Conservation (phyloP, 371 early-diverging fungal species). For the Fennellomyces sp. region DNA sequence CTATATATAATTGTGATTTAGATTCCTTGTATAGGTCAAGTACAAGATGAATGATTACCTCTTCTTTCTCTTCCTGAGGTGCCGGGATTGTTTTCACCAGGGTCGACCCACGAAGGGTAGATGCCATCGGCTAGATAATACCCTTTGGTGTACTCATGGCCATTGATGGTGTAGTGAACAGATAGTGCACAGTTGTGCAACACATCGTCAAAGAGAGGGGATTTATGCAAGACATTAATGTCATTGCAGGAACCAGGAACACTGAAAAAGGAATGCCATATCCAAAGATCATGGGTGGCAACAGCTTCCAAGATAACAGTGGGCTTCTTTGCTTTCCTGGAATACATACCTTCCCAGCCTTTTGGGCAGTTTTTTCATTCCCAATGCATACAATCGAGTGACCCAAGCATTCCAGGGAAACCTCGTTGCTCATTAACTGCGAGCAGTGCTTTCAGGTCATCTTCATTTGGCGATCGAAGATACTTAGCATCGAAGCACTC, state of each 20-base stretch:
- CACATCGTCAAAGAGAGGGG: neutral
- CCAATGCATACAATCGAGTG: conserved; percentile 6
- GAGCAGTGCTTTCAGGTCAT: neutral
- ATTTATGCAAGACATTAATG: neutral
- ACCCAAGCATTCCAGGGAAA: neutral
- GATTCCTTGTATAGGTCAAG: neutral
- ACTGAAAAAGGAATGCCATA: neutral
- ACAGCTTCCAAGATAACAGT: neutral
- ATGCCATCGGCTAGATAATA: conserved; percentile 5
- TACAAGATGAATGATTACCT: too few species aligned
- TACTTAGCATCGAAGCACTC: neutral
- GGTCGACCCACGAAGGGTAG: neutral
- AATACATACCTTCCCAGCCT: neutral
- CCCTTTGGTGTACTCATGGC: neutral
- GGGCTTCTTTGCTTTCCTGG: neutral
- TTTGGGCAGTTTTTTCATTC: neutral
- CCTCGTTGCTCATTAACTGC: neutral
- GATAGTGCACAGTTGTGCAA: neutral
- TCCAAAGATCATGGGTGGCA: neutral
- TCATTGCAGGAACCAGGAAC: neutral
- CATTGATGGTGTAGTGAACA: neutral
- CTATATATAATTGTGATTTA: neutral
- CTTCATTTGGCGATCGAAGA: neutral
- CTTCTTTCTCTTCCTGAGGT: neutral
- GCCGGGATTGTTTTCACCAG: neutral